These are phyloP conservation scores for Ormosia semicastrata DNA, from an alignment of 306 rosid genomes.

Conservation along the genomic window DNA sequence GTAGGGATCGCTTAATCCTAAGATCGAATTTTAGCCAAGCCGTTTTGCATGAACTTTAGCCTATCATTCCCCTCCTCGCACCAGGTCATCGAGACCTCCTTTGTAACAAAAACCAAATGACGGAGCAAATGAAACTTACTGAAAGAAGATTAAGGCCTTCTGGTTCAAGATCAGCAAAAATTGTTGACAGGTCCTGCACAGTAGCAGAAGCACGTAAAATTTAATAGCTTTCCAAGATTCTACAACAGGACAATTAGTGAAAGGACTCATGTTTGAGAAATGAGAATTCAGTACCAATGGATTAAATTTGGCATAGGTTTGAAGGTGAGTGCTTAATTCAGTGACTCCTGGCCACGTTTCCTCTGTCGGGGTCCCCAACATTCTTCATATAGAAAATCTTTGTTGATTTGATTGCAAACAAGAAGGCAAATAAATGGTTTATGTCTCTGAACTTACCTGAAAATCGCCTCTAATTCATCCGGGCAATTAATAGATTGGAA, in stretches of 20 bases:
- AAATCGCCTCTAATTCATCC: conserved; percentile 5
- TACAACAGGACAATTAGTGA: not conserved
- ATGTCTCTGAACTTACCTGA: conserved; percentile 10
- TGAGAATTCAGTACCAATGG: conserved; percentile 4
- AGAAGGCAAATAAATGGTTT: not conserved
- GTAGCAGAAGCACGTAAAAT: not conserved
- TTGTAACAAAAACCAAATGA: not conserved
- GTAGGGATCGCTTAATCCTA: not conserved
- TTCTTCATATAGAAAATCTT: conserved; percentile 1
- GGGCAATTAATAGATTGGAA: not conserved
- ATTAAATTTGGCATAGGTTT: not conserved
- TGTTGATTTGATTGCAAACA: not conserved
- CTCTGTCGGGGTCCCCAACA: conserved; percentile 30
- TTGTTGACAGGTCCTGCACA: not conserved
- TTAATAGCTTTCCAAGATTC: not conserved
- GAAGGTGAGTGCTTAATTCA: not conserved
- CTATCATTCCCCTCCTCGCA: not conserved
- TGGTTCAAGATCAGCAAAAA: not conserved
- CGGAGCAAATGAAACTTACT: not conserved
- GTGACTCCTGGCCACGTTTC: conserved; percentile 24
- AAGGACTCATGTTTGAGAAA: not conserved
- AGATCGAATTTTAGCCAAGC: too few relatives aligned
- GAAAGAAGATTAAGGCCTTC: conserved; percentile 19
- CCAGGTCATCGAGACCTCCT: not conserved
- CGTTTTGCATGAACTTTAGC: too few relatives aligned